phyloP scores from a whole-genome alignment of 2,329 filamentous ascomycete genomes.

The Drechslera avenae region DNA sequence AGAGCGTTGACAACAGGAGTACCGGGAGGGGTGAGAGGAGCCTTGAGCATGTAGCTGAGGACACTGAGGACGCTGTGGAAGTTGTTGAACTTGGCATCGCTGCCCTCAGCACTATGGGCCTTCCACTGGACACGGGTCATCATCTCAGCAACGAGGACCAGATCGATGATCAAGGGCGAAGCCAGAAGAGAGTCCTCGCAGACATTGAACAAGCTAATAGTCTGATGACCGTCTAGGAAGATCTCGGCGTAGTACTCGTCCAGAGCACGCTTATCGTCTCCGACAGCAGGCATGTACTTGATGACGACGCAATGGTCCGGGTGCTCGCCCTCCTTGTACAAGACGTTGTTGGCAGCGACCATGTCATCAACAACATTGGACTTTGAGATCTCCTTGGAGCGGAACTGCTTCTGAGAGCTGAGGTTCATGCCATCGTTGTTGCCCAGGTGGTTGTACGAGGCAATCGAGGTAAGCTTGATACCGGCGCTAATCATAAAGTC shows the following conservation, averaged over 20 bases:
- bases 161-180: slow-evolving; percentile 94
- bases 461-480: slow-evolving; percentile 98
- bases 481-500: slow-evolving; percentile 98
- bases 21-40: slow-evolving; percentile 89
- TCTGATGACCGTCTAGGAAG: slow-evolving; percentile 97
- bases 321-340: slow-evolving; percentile 92
- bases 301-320: slow-evolving; percentile 98
- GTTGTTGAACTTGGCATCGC: slow-evolving; percentile 75
- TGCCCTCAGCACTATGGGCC: slow-evolving; percentile 57
- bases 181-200: slow-evolving; percentile 98
- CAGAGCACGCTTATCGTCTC: slow-evolving; percentile 97
- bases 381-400: slow-evolving; percentile 99
- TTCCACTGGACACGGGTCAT: slow-evolving; percentile 99
- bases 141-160: slow-evolving; percentile 91
- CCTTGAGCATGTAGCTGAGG: slow-evolving; percentile 98
- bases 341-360: slow-evolving; percentile 90
- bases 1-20: slow-evolving; percentile 95
- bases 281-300: slow-evolving; percentile 99
- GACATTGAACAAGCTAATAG: slow-evolving; percentile 97
- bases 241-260: slow-evolving; percentile 99
- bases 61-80: slow-evolving; percentile 98
- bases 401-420: slow-evolving; percentile 97
- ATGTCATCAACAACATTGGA: slow-evolving; percentile 99
- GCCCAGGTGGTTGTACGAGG: slow-evolving; percentile 98
- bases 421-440: slow-evolving; percentile 99